A percentile compares a stretch with the other conserved stretches of the same genome.
Evolutionary conservation across 1,139 yeast species (phyloP).

Genomic region (Blastobotrys petasosporus): DNA sequence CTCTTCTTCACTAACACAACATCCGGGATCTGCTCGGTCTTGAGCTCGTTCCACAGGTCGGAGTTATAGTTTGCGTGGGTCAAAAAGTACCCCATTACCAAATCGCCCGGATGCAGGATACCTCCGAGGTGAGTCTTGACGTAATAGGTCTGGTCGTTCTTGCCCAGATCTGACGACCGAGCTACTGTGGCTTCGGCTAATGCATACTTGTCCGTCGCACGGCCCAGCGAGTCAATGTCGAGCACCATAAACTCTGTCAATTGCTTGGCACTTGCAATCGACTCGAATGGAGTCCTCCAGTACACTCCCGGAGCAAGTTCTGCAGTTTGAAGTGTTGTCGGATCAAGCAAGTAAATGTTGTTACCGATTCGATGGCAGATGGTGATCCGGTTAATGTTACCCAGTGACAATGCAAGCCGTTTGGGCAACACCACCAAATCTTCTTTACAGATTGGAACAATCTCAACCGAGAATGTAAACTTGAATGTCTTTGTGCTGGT

Average conservation of each 20-base stretch:
- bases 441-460: slow-evolving; percentile 94
- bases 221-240: slow-evolving; percentile 91
- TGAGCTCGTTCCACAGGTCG: slow-evolving; percentile 73
- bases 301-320: slow-evolving; percentile 66
- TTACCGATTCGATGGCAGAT: slow-evolving; percentile 81
- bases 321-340: slow-evolving; percentile 67
- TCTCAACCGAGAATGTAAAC: slow-evolving; percentile 86
- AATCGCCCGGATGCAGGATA: slow-evolving; percentile 93
- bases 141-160: slow-evolving; percentile 72
- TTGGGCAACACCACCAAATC: slow-evolving; percentile 90
- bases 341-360: slow-evolving; percentile 77
- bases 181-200: slow-evolving; percentile 89
- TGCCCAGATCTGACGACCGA: slow-evolving; percentile 82
- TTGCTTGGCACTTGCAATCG: slow-evolving; percentile 70
- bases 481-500: slow-evolving; percentile 83
- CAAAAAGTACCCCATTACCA: slow-evolving; percentile 84
- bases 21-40: slow-evolving; percentile 59
- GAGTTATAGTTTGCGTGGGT: slow-evolving; percentile 83
- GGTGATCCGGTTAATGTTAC: slow-evolving; percentile 51
- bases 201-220: slow-evolving; percentile 66
- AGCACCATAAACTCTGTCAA: slow-evolving; percentile 81
- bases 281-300: slow-evolving; percentile 77
- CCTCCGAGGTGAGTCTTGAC: slow-evolving; percentile 92
- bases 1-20: slow-evolving; percentile 88
- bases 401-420: slow-evolving; percentile 73